Evolutionary conservation across 2,329 filamentous ascomycete species (phyloP).

Genomic region (Fusarium sp.): DNA sequence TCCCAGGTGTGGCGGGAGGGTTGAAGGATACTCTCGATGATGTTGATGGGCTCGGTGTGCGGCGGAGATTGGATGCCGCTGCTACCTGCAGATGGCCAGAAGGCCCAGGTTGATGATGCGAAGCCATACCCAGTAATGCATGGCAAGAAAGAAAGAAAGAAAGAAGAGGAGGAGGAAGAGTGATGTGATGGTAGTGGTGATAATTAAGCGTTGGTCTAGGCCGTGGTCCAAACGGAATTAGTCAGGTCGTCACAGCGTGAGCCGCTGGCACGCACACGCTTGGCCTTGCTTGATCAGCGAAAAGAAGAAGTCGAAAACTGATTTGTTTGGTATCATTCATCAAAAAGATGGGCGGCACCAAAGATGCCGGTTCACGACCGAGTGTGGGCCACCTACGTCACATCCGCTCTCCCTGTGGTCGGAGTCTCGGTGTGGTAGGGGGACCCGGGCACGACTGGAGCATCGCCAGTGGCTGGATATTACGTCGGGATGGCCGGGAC

Average conservation of each 20-base stretch:
- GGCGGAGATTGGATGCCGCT: conserved; percentile 1
- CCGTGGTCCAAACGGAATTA: conserved; percentile 21
- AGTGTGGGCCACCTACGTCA: conserved; percentile 12
- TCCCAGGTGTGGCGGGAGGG: conserved; percentile 22
- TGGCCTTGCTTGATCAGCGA: background rate
- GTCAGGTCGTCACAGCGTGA: conserved; percentile 17
- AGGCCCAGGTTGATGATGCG: conserved; percentile 28
- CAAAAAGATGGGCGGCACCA: background rate
- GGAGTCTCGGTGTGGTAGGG: background rate
- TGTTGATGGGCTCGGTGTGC: conserved; percentile 33
- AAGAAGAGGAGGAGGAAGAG: background rate
- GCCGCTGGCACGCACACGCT: background rate
- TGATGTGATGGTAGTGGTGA: background rate
- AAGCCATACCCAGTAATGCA: conserved; percentile 37
- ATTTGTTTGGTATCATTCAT: background rate
- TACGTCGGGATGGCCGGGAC: conserved; percentile 1
- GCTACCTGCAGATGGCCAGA: conserved; percentile 29
- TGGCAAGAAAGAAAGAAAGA: background rate
- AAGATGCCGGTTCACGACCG: background rate
- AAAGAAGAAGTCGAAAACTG: background rate
- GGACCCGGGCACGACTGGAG: background rate
- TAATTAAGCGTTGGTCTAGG: background rate
- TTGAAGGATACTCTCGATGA: conserved; percentile 11
- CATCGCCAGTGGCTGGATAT: background rate
- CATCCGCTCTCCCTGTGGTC: background rate